These are phyloP conservation scores for Mariannaea elegans DNA, from an alignment of 2,329 filamentous ascomycete genomes.

Conservation along the genomic window DNA sequence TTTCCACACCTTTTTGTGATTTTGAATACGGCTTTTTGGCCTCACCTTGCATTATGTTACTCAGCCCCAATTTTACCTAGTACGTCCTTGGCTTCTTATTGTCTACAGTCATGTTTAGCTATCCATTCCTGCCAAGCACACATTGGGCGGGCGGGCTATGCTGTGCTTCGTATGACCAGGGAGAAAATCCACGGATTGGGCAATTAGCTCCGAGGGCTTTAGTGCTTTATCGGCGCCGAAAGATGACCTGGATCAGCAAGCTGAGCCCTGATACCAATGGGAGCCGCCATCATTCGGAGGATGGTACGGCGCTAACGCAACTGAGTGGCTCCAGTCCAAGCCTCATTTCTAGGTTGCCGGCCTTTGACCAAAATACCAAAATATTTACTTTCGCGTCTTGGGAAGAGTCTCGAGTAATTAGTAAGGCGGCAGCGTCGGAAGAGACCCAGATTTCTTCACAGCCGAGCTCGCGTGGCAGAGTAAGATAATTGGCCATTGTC, in stretches of 20 bases:
- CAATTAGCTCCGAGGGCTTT: not conserved
- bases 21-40: too few species aligned
- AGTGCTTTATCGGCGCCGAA: not conserved
- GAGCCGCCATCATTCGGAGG: not conserved
- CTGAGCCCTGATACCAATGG: not conserved
- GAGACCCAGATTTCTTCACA: too few species aligned
- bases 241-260: not conserved
- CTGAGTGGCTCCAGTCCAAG: not conserved
- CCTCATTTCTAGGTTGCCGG: not conserved
- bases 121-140: not conserved
- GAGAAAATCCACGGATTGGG: not conserved
- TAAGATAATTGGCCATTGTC: too few species aligned
- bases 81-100: not conserved
- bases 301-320: constrained; percentile 1
- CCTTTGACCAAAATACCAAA: not conserved
- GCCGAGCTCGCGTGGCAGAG: too few species aligned
- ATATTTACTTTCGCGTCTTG: not conserved
- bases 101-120: too few species aligned
- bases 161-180: not conserved
- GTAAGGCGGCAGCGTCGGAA: too few species aligned
- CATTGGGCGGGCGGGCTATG: too few species aligned
- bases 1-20: too few species aligned
- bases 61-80: too few species aligned
- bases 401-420: too few species aligned
- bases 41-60: too few species aligned